A percentile compares a stretch with the other conserved stretches of the same genome.
These are phyloP conservation scores for Scutellaria barbata DNA, from an alignment of 257 asterid genomes.

Conservation along the genomic window DNA sequence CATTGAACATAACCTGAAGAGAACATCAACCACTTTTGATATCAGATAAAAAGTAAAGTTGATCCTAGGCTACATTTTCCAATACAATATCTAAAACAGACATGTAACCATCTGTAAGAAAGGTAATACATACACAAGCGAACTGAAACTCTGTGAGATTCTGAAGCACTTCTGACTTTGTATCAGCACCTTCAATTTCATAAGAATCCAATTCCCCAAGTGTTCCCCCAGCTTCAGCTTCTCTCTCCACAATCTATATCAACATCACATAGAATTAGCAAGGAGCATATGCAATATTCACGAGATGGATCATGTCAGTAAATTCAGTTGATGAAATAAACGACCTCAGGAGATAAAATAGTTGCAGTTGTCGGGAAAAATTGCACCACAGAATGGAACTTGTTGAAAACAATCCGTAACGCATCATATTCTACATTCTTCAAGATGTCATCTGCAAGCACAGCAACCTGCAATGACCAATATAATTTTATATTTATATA, in stretches of 20 bases:
- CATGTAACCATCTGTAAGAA: neutral
- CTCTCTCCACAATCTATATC: conserved; percentile 80
- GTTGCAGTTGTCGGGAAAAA: conserved; percentile 82
- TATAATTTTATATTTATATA: conserved; percentile 23
- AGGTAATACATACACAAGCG: conserved; percentile 68
- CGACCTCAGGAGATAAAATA: conserved; percentile 94
- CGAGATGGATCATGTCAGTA: neutral
- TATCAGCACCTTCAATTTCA: conserved; percentile 95
- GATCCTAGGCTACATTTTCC: conserved; percentile 16
- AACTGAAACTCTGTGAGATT: conserved; percentile 95
- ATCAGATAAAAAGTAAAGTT: neutral
- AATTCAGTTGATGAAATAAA: conserved; percentile 30
- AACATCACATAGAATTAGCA: conserved; percentile 36
- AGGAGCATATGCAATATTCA: conserved; percentile 6
- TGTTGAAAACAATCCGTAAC: conserved; percentile 81
- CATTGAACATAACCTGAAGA: conserved; percentile 87
- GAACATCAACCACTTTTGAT: neutral
- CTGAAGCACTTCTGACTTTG: conserved; percentile 94
- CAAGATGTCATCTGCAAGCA: conserved; percentile 94
- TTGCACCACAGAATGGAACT: conserved; percentile 85
- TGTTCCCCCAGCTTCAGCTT: conserved; percentile 91
- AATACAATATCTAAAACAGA: conserved; percentile 15
- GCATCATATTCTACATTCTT: conserved; percentile 94
- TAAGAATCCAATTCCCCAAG: conserved; percentile 87
- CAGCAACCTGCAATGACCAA: conserved; percentile 74